Percentiles rank a stretch among this genome's conserved stretches.
These are phyloP conservation scores for Geotrichum bryndzae DNA, from an alignment of 1,139 yeast genomes.

Conservation along the genomic window DNA sequence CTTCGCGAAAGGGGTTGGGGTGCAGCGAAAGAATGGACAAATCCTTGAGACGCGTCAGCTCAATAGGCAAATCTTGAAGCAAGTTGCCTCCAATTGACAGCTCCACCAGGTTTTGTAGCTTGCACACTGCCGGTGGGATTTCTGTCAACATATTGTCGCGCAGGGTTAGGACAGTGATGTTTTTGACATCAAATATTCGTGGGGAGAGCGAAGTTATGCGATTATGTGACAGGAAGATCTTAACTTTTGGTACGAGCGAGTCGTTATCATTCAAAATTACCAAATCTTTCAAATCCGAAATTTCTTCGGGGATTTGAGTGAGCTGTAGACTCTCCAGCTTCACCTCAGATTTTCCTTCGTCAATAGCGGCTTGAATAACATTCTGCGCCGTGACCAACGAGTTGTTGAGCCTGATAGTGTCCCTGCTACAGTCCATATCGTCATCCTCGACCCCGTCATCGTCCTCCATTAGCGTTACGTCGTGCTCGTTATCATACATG, in stretches of 20 bases:
- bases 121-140: conserved; percentile 49
- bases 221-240: conserved; percentile 49
- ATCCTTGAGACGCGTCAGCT: conserved; percentile 43
- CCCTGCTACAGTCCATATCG: background rate
- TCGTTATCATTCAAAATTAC: conserved; percentile 17
- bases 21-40: conserved; percentile 45
- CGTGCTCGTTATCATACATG: conserved; percentile 2
- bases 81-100: conserved; percentile 50
- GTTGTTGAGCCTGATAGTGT: background rate
- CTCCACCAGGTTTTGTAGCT: conserved; percentile 42
- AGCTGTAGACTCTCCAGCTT: conserved; percentile 43
- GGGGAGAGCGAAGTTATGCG: conserved; percentile 48
- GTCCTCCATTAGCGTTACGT: conserved; percentile 10
- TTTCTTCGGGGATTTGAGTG: conserved; percentile 41
- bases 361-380: conserved; percentile 31
- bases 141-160: conserved; percentile 46
- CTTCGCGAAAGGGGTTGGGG: conserved; percentile 40
- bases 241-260: conserved; percentile 33
- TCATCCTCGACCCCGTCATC: conserved; percentile 1
- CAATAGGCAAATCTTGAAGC: conserved; percentile 49
- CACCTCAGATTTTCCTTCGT: conserved; percentile 37
- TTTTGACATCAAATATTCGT: conserved; percentile 44
- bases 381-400: conserved; percentile 19
- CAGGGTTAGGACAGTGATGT: conserved; percentile 49
- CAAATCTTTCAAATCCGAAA: conserved; percentile 11